Evolutionary conservation across 768 basidiomycete species (phyloP), one percentile per base, ranked within the genome.

Genomic region (Hericium rajendrae): DNA sequence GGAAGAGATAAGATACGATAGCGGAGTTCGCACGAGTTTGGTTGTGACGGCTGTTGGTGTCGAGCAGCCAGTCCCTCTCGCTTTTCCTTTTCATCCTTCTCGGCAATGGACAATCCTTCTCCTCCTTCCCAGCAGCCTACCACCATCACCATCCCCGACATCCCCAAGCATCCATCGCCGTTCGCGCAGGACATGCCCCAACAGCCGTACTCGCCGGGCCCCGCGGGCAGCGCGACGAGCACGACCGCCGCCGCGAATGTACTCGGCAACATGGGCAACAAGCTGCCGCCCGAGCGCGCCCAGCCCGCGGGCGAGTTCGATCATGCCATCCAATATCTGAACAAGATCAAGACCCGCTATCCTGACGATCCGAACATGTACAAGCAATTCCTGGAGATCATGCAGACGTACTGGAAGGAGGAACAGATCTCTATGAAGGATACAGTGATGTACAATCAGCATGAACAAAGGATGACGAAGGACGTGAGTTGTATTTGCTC

Each of bases 271-370:
- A 62, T 57, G 64, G 41, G 57, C 43, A 74, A 75, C 60, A 76
- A 74, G 63, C 74, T 76, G 43, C 69, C 74, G 16, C 72, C 76
- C 40, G 82, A 83, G 61, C 72, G 74, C 60, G 80, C 79, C 55
- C 24, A 9, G 15, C 76, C 80, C 12, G 69, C 77, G 13, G 80
- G 77, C 59, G 86, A 97, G 67, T 97, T 93, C 74, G 86, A 88
- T 69, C 87, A 95, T 65, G 97, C 97, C 13, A 98, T 98, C 61
- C 85, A 92, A 65, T 99, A 94, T 70, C 85, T 99, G 65, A 97
- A 97, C 80, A 95, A 94, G 76, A 98, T 99, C 76, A 98, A 98
- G 73, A 85, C 84, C 16, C 85, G 94, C 20, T 98, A 87, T 70
- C 72, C 82, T 11, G 84, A 88, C 62, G 93, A 97, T 59, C 84